Base-by-base conservation (phyloP, 176 grass and related monocot species). In the Aegilops speltoides region DNA sequence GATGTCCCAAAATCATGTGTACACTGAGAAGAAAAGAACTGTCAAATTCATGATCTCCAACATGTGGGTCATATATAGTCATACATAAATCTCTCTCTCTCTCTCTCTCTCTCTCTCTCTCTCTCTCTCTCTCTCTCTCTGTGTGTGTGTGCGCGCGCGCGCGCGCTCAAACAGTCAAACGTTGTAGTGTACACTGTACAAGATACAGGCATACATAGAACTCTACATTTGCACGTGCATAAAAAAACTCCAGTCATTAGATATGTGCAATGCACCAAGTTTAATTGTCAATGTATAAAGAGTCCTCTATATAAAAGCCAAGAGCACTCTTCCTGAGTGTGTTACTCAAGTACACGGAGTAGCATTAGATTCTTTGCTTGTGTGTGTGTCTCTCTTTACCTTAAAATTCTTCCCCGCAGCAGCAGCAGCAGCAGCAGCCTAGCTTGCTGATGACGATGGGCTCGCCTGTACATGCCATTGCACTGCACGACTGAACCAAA, bases 321-420 rank as follows among this genome's bases (percentile, higher is more conserved):
- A 12, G 50, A 17, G 50, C 50, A 54, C 16, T 54, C 16, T 54
- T 40, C 23, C 15, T 26, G n/a, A 22, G 19, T 73, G 56, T 64
- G 29, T 43, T 41, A 73, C 5, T 59, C 14, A 19, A n/a, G 15
- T 54, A 54, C 14, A 52, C 15, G 6, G 50, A 54, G 50, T 24
- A 87, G 65, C 66, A 80, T 19, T 67, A 75, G 57, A 68, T 79
- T 90, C 89, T 50, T 87, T 91, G 59, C 80, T 84, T 80, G 22
- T 31, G 16, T 38, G 16, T 38, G 26, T 31, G 36, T 52, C 76
- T 80, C 79, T 81, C 15, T 63, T 80, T 38, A 31, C 60, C 61
- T 68, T 4, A 26, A 82, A 76, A 71, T 84, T 33, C 61, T 31
- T 15, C 33, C 33, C 14, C 2, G 19, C 28, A 76, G 48, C 43